A percentile compares a stretch with the other conserved stretches of the same genome.
phyloP scores from a whole-genome alignment of 2,329 filamentous ascomycete species.

The Aschersonia sp. region DNA sequence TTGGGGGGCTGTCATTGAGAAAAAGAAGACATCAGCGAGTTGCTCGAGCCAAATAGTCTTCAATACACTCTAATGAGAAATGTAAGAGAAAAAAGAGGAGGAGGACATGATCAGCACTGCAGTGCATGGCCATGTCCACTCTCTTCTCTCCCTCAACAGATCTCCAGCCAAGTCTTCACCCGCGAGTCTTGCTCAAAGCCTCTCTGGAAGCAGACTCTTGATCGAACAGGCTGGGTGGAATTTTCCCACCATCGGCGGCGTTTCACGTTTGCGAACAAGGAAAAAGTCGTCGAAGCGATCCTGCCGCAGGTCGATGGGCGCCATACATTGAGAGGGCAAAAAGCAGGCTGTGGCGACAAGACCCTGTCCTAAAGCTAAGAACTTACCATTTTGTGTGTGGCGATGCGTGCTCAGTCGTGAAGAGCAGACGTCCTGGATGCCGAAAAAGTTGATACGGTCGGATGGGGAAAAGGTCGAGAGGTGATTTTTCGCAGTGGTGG shows the following conservation, averaged over 20 bases:
- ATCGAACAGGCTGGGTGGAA: conserved; percentile 12
- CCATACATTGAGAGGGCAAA: background rate
- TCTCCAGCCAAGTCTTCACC: conserved; percentile 58
- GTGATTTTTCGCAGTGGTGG: conserved; percentile 15
- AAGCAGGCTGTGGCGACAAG: conserved; percentile 20
- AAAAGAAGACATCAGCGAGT: conserved; percentile 93
- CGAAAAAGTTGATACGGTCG: conserved; percentile 12
- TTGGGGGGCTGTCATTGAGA: conserved; percentile 99
- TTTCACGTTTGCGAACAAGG: background rate
- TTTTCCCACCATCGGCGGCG: conserved; percentile 8
- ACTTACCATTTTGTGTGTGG: conserved; percentile 29
- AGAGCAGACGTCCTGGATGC: conserved; percentile 18
- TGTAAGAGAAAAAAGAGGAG: background rate
- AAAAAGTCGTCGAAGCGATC: background rate
- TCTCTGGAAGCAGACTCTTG: background rate
- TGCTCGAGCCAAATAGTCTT: conserved; percentile 68
- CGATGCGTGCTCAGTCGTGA: conserved; percentile 19
- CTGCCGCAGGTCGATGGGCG: background rate
- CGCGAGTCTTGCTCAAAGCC: conserved; percentile 1
- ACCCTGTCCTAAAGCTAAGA: conserved; percentile 14
- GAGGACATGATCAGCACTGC: background rate
- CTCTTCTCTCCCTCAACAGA: conserved; percentile 11
- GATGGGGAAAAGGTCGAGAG: conserved; percentile 11
- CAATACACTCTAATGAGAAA: conserved; percentile 84
- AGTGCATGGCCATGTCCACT: conserved; percentile 25